Percentiles rank a stretch among this genome's conserved stretches.
Conservation (phyloP, 75 land plant species). For the Picea glauca region DNA sequence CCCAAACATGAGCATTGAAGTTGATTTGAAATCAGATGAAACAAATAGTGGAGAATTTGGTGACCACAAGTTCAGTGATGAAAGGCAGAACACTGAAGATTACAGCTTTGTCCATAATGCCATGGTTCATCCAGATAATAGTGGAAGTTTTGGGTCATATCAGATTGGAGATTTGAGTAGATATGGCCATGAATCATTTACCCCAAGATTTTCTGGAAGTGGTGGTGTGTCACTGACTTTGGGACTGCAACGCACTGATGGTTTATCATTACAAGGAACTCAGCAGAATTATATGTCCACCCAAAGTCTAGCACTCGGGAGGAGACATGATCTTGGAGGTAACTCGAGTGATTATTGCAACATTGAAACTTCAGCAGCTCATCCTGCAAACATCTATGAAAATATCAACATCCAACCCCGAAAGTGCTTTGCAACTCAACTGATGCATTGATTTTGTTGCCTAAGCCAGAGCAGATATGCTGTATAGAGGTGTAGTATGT, state of each 20-base stretch:
- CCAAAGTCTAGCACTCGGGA: slow-evolving; percentile 38
- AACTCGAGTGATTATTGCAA: slow-evolving; percentile 34
- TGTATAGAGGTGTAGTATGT: slow-evolving; percentile 8
- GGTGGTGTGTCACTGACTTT: slow-evolving; percentile 16
- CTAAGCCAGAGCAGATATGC: slow-evolving; percentile 15
- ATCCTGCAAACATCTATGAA: slow-evolving; percentile 38
- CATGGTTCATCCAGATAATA: slow-evolving; percentile 7
- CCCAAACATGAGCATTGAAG: slow-evolving; percentile 6
- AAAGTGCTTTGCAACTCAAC: slow-evolving; percentile 64
- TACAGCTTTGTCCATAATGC: slow-evolving; percentile 10
- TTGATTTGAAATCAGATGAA: slow-evolving; percentile 11
- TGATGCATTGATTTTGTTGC: slow-evolving; percentile 51
- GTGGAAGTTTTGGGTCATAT: slow-evolving; percentile 23
- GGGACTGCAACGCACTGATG: slow-evolving; percentile 15
- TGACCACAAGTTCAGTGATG: slow-evolving; percentile 10
- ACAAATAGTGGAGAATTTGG: slow-evolving; percentile 12
- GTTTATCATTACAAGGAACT: slow-evolving; percentile 21
- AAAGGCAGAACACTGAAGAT: slow-evolving; percentile 7
- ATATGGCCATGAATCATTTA: slow-evolving; percentile 13
- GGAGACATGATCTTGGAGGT: slow-evolving; percentile 27
- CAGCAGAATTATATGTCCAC: slow-evolving; percentile 33
- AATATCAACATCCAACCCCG: slow-evolving; percentile 46
- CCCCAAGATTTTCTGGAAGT: slow-evolving; percentile 13
- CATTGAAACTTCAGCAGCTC: slow-evolving; percentile 23
- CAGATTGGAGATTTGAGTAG: slow-evolving; percentile 15